These are phyloP conservation scores for Komagataea norvegica DNA, from an alignment of 1,139 yeast species.

Conservation along the genomic window DNA sequence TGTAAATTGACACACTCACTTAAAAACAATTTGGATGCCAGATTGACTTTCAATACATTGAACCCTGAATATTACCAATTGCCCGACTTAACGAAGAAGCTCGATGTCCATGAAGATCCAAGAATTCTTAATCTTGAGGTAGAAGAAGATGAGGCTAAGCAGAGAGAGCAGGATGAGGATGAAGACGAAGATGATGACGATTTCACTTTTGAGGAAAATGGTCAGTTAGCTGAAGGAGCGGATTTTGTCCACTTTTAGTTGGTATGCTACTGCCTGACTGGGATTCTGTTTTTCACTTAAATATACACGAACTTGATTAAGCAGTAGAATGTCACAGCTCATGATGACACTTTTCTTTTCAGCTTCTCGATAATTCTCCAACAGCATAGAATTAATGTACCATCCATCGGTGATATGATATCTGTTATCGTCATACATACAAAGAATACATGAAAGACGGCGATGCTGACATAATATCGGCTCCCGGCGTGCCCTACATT, in stretches of 20 bases:
- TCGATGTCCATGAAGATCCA: conserved; percentile 21
- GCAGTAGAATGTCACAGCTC: too few species aligned
- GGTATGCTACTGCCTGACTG: not conserved
- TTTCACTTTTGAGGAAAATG: conserved; percentile 9
- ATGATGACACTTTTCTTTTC: not conserved
- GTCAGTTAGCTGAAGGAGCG: conserved; percentile 29
- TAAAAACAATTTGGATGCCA: conserved; percentile 30
- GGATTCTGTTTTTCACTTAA: not conserved
- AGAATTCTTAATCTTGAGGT: conserved; percentile 18
- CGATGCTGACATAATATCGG: not conserved
- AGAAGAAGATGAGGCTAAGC: conserved; percentile 27
- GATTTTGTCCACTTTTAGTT: conserved; percentile 25
- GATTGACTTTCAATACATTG: conserved; percentile 20
- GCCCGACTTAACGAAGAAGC: conserved; percentile 33
- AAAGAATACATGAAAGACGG: not conserved
- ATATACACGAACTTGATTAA: too few species aligned
- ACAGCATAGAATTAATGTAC: too few species aligned
- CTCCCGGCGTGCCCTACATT: conserved; percentile 7
- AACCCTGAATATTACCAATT: conserved; percentile 30
- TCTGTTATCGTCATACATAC: too few species aligned
- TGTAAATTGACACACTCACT: conserved; percentile 47
- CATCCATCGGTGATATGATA: too few species aligned
- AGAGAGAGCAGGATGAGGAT: conserved; percentile 29
- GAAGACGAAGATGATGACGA: conserved; percentile 36
- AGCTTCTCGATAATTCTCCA: too few species aligned